Evolutionary conservation across 176 grass and related monocot species (phyloP).

Genomic region (Paspalum notatum): DNA sequence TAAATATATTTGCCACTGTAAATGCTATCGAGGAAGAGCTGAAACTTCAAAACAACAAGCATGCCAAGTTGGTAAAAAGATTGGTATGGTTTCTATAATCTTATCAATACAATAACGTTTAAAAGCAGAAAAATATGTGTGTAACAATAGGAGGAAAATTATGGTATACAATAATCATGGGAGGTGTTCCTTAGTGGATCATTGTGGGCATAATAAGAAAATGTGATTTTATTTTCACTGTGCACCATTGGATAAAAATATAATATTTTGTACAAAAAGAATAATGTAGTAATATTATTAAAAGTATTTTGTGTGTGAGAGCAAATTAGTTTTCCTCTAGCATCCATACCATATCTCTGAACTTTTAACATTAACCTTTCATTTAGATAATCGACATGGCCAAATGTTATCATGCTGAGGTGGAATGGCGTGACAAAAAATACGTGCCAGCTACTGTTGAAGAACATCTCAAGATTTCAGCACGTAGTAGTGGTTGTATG

Average conservation of each 20-base stretch:
- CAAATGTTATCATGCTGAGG: constrained; percentile 13
- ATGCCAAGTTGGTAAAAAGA: not conserved
- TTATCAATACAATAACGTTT: not conserved
- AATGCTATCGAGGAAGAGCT: constrained; percentile 33
- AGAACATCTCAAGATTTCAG: constrained; percentile 26
- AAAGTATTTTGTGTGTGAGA: no score
- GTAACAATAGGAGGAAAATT: not conserved
- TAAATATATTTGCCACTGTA: not conserved
- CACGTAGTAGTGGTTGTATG: constrained; percentile 12
- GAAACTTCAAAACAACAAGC: constrained; percentile 28
- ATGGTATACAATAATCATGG: no score
- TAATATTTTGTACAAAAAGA: no score
- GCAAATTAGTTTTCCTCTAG: no score
- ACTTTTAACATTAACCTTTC: not conserved
- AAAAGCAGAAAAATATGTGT: not conserved
- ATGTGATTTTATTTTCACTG: no score
- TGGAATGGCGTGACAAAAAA: constrained; percentile 21
- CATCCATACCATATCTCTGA: not conserved
- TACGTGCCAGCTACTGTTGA: constrained; percentile 19
- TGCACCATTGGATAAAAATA: no score
- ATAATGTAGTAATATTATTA: no score
- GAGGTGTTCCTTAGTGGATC: no score
- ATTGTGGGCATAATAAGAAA: not conserved
- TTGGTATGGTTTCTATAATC: constrained; percentile 13
- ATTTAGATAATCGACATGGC: constrained; percentile 17